Evolutionary conservation across 495 filamentous ascomycete genomes (phyloP), one percentile per base, ranked within the genome.

Genomic region (Penicillium bialowiezense): DNA sequence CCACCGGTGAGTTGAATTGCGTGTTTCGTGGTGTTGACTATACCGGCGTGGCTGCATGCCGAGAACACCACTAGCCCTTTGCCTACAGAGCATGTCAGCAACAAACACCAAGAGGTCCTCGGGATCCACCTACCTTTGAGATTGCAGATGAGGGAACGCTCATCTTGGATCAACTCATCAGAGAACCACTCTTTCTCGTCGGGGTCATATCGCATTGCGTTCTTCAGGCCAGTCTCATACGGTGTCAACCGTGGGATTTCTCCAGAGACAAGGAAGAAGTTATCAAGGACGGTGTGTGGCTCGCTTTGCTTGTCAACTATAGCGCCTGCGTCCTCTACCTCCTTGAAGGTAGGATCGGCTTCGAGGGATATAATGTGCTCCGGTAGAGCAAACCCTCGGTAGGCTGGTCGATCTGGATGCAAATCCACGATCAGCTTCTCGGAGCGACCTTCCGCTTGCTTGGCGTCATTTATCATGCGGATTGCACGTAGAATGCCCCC

Each of bases 11-110:
- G 60, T 0, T 74, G 63, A 3, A 79, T 31, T 0, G 81, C 78
- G 53, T 83, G 72, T 20, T 68, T 68, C 0, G 75, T 55, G 28
- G 76, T 69, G 56, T 85, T 84, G 39, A 84, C 73, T 6, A 83
- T 79, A 2, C 81, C 81, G 1, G 77, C 77, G 47, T 84, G 81
- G 50, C 76, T 80, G 62, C 81, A 84, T n/a, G 78, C 80, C 1
- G 79, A 83, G 58, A 85, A 82, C 13, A 84, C 63, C 6, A 85
- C 77, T 15, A 85, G 68, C 9, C 81, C 82, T 58, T 77, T 82
- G 24, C 66, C 72, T 75, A 34, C 9, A 40, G 39, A 41, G 15
- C 7, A 29, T 21, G 31, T 63, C 13, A 60, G 41, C 19, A 12
- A 13, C 14, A 14, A 17, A 7, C 13, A 1, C 2, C 17, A 12